Evolutionary conservation across 108 stramenopile species (phyloP), one percentile per base, ranked within the genome.

Genomic region (Poteriospumella lacustris): DNA sequence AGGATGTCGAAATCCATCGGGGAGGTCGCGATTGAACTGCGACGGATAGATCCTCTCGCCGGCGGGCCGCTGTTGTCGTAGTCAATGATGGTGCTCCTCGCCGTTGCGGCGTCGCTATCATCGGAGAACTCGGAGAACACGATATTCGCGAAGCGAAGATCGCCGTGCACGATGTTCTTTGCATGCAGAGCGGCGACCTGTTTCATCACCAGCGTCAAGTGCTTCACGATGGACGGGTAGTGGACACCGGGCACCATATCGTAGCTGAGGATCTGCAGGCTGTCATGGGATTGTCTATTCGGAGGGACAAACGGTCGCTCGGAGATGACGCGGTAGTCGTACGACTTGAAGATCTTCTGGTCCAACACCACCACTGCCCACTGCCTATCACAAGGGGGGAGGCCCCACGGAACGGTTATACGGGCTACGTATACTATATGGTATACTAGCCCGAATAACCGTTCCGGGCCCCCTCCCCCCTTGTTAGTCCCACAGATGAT

Each of bases 251-350:
- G 47, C 47, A 52, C 47, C 47, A 52, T 15, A 19, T 52, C 47
- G 47, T 52, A 52, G 47, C 47, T 52, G 47, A 52, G 9, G 47
- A 52, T 52, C 47, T 52, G 47, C 47, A 52, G 47, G 47, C 47
- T 52, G 47, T 52, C 47, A 9, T 52, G 47, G n/a, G n/a, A n/a
- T n/a, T n/a, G n/a, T n/a, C n/a, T n/a, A n/a, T n/a, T n/a, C n/a
- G n/a, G n/a, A 15, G 47, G 47, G 47, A 52, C 47, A 52, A 15
- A 52, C 47, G 47, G 19, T 52, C 47, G 47, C 47, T 52, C 15
- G 9, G 47, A 52, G 19, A 52, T 52, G 9, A 15, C 47, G 9
- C 47, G 9, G 47, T 52, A 52, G 47, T 52, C 47, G 47, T 15
- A 52, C 15, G 47, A 52, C 19, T 52, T 52, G 47, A 52, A 52